phyloP scores from a whole-genome alignment of 2,329 filamentous ascomycete species.

The Sordariomycetes sp. region DNA sequence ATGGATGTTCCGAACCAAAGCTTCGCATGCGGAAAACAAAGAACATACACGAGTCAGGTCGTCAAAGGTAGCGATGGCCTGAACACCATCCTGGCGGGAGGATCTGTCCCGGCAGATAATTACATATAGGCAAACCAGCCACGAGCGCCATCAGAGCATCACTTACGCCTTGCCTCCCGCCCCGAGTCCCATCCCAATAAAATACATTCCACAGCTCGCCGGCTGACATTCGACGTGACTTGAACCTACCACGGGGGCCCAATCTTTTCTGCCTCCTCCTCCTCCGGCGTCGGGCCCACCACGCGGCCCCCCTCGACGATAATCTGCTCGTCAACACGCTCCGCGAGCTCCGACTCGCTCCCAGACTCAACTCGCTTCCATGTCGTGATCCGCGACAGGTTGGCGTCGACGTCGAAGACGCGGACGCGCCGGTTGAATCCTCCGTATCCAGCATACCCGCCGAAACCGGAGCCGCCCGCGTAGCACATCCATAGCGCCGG shows the following conservation, averaged over 20 bases:
- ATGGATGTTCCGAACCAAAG: neutral
- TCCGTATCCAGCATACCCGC: conserved; percentile 87
- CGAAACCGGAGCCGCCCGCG: conserved; percentile 82
- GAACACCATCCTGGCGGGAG: neutral
- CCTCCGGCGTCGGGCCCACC: conserved; percentile 16
- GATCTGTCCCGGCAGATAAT: neutral
- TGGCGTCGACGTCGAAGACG: conserved; percentile 89
- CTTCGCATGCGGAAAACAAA: neutral
- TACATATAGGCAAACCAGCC: too few relatives aligned
- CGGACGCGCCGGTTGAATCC: conserved; percentile 75
- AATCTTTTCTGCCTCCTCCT: neutral
- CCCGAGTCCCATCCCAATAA: too few relatives aligned
- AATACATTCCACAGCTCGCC: neutral
- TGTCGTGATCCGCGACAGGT: conserved; percentile 76
- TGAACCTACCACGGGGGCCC: neutral
- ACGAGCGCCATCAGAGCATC: too few relatives aligned
- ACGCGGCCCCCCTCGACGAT: conserved; percentile 52
- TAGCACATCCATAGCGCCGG: conserved; percentile 96
- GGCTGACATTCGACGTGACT: neutral
- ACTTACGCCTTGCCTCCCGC: too few relatives aligned
- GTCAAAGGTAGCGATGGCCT: neutral
- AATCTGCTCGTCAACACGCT: conserved; percentile 51
- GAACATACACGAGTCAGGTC: neutral
- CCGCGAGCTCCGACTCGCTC: conserved; percentile 35
- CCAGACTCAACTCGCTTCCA: conserved; percentile 81